Evolutionary conservation across 257 asterid genomes (phyloP).

Genomic region (Solanum piurae): DNA sequence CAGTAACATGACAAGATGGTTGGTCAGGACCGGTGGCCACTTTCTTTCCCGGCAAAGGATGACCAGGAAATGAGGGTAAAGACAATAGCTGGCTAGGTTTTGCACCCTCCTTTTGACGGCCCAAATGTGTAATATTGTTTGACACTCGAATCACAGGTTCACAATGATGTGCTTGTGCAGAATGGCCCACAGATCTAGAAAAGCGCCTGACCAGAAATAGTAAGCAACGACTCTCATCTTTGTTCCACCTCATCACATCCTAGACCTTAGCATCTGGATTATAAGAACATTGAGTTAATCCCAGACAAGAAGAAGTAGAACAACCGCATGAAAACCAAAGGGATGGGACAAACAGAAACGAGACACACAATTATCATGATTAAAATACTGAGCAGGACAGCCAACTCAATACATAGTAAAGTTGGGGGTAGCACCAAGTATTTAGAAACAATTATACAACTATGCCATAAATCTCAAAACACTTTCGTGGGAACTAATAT

Average conservation of each 20-base stretch:
- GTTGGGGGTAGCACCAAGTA: background rate
- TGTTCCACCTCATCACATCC: constrained; percentile 30
- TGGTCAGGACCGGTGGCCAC: constrained; percentile 10
- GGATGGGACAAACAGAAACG: background rate
- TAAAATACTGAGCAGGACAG: background rate
- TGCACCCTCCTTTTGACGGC: constrained; percentile 50
- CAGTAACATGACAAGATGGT: constrained; percentile 41
- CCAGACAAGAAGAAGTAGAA: background rate
- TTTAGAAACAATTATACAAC: background rate
- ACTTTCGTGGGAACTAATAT: background rate
- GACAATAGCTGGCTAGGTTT: constrained; percentile 73
- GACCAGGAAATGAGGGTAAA: constrained; percentile 85
- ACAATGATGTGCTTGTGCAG: constrained; percentile 30
- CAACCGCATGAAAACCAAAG: background rate
- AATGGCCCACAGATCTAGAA: constrained; percentile 27
- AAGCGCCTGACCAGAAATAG: constrained; percentile 23
- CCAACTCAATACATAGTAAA: background rate
- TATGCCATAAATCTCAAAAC: background rate
- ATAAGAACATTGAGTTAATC: background rate
- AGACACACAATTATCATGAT: background rate
- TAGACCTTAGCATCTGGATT: background rate
- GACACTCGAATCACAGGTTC: constrained; percentile 51
- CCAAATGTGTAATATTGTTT: constrained; percentile 60
- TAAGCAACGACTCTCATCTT: constrained; percentile 20
- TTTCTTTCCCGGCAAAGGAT: constrained; percentile 65